Evolutionary conservation across 768 basidiomycete genomes (phyloP).

Genomic region (Boletus eberwhitei): DNA sequence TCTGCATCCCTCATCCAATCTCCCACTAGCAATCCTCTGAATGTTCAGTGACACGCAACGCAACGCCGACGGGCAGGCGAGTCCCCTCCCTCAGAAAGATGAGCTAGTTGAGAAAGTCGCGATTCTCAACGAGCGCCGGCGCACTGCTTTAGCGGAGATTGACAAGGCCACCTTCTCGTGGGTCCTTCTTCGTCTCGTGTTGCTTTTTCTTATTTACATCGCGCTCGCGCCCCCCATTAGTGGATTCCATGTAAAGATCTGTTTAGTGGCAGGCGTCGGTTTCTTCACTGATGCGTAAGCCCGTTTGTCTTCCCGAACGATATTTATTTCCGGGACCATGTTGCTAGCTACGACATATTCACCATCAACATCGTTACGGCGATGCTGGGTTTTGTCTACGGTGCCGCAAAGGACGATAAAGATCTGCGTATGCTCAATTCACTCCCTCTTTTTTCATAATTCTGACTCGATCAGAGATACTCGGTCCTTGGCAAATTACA

Average conservation of each 20-base stretch:
- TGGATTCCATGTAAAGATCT: slow-evolving; percentile 79
- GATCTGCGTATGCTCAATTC: not conserved
- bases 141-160: not conserved
- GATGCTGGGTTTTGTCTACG: slow-evolving; percentile 82
- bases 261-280: slow-evolving; percentile 66
- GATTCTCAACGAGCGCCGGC: not conserved
- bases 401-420: not conserved
- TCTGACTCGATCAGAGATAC: too few relatives aligned
- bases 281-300: slow-evolving; percentile 83
- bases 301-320: not conserved
- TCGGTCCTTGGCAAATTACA: slow-evolving; percentile 52
- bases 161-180: slow-evolving; percentile 1
- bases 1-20: not conserved
- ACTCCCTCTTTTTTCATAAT: not conserved
- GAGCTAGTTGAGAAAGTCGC: not conserved
- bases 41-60: not conserved
- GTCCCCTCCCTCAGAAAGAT: not conserved
- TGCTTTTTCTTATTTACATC: not conserved
- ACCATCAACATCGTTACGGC: slow-evolving; percentile 79
- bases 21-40: not conserved
- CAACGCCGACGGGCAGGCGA: not conserved
- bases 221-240: slow-evolving; percentile 29
- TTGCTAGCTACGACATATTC: slow-evolving; percentile 68
- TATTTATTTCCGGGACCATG: not conserved
- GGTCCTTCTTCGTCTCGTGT: not conserved